Evolutionary conservation across 2,329 filamentous ascomycete species (phyloP).

Genomic region (Chaetothyriales sp.): DNA sequence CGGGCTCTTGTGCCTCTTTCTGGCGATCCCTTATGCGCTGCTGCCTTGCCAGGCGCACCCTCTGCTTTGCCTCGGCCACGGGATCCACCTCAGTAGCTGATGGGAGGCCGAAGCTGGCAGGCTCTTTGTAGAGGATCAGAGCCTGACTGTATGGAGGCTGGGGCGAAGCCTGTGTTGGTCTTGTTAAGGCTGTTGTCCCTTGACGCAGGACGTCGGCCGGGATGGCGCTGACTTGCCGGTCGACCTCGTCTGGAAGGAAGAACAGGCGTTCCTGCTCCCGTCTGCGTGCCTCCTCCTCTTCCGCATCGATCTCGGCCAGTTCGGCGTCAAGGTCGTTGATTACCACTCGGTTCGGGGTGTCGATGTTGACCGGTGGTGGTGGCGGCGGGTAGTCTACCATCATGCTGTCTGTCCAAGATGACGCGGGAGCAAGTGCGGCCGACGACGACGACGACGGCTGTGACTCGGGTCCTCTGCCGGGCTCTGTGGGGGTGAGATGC

Average conservation of each 20-base stretch:
- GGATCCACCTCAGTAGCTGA: background rate
- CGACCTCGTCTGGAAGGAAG: conserved; percentile 60
- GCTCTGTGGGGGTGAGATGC: background rate
- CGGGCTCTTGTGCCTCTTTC: conserved; percentile 17
- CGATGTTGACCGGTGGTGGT: conserved; percentile 18
- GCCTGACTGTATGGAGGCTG: conserved; percentile 35
- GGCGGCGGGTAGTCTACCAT: background rate
- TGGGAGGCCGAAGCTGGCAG: conserved; percentile 59
- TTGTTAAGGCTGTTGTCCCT: conserved; percentile 18
- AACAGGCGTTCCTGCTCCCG: conserved; percentile 48
- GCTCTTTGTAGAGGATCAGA: conserved; percentile 70
- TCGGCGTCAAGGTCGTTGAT: conserved; percentile 84
- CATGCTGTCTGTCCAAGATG: conserved; percentile 1
- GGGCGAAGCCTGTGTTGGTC: conserved; percentile 19
- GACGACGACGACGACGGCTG: background rate
- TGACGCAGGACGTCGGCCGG: conserved; percentile 51
- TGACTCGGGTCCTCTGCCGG: conserved; percentile 5
- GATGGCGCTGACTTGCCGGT: conserved; percentile 58
- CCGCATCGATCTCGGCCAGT: conserved; percentile 51
- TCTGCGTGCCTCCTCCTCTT: conserved; percentile 31
- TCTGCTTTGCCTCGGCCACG: conserved; percentile 37
- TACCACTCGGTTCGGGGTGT: conserved; percentile 75
- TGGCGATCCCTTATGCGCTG: conserved; percentile 50
- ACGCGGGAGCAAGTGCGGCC: background rate
- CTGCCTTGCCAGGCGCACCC: conserved; percentile 66